Evolutionary conservation across 2,329 filamentous ascomycete genomes (phyloP), one percentile per base, ranked within the genome.

Genomic region (Leptodontidium sp.): DNA sequence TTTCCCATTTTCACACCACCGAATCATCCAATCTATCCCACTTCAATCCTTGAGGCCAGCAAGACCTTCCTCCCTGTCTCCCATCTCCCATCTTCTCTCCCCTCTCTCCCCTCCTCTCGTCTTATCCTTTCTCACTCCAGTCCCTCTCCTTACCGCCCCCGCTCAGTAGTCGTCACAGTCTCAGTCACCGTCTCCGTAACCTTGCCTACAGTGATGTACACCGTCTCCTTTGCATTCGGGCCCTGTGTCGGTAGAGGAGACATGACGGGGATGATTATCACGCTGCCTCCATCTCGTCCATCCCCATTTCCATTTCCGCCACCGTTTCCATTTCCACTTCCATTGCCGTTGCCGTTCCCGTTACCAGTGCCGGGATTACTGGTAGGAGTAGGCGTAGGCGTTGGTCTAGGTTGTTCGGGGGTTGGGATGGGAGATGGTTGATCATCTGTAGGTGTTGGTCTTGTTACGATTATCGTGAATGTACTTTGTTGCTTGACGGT

Each of bases 151-250:
- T 21, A 38, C 32, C 55, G 32, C 32, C 15, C 12, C 24, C 53
- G 58, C 63, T 68, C 66, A 15, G 67, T 71, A 1, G 62, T 57
- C 49, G 70, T 71, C 38, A 71, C 65, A 52, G 64, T 69, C 49
- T 64, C 69, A n/a, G 66, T 68, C 15, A 70, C 68, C 24, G 65
- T 72, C 55, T 67, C 50, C 4, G 50, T 53, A 1, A 53, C 66
- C 38, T 70, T 68, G 38, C 53, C 65, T 2, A 15, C 47, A 15
- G 9, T 45, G 35, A 53, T 53, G 32, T 53, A 53, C 24, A 49
- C 52, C 5, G 50, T 62, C 14, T n/a, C 57, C 35, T 38, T 17
- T 11, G 26, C 50, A 47, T n/a, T 52, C 9, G 49, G 53, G 3
- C n/a, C 53, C 14, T 29, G 6, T 5, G 55, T 50, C 26, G 65